Evolutionary conservation across 2,329 filamentous ascomycete species (phyloP).

Genomic region (Exophiala phaeomuriformis): DNA sequence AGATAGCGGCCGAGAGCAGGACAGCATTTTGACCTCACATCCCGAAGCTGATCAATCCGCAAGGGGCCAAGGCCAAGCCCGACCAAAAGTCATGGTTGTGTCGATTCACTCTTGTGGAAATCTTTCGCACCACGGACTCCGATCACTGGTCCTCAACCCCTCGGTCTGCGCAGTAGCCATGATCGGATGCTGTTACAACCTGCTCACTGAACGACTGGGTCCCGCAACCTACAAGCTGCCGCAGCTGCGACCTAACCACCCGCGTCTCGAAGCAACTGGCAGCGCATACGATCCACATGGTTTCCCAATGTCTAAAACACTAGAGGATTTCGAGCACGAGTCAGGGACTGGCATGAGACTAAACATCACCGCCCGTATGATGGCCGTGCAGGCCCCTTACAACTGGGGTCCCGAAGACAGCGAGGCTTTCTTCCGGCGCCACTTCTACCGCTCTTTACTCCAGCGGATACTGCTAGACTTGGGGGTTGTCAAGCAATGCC

Average conservation of each 20-base stretch:
- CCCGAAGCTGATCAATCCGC: neutral
- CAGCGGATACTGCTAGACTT: slow-evolving; percentile 88
- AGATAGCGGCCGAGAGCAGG: neutral
- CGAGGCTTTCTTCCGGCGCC: slow-evolving; percentile 79
- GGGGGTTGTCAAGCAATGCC: slow-evolving; percentile 59
- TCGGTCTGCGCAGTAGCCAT: slow-evolving; percentile 85
- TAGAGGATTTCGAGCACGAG: slow-evolving; percentile 50
- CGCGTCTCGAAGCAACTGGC: slow-evolving; percentile 60
- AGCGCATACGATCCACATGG: slow-evolving; percentile 76
- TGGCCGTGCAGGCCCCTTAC: slow-evolving; percentile 89
- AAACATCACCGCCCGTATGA: slow-evolving; percentile 95
- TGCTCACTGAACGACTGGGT: slow-evolving; percentile 81
- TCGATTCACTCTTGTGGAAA: slow-evolving; percentile 98
- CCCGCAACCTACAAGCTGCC: slow-evolving; percentile 81
- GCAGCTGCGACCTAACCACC: slow-evolving; percentile 65
- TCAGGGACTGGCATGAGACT: slow-evolving; percentile 59
- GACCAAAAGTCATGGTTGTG: slow-evolving; percentile 59
- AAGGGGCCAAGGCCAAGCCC: neutral
- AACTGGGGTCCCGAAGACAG: slow-evolving; percentile 85
- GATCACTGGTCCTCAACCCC: slow-evolving; percentile 75
- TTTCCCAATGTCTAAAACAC: slow-evolving; percentile 78
- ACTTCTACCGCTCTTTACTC: slow-evolving; percentile 84
- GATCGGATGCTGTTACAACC: slow-evolving; percentile 96
- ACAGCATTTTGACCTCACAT: neutral
- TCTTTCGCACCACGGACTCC: slow-evolving; percentile 87